Percentiles rank a stretch among this genome's conserved stretches.
Conservation (phyloP, 2,329 filamentous ascomycete species). For the Neonectria ditissima region DNA sequence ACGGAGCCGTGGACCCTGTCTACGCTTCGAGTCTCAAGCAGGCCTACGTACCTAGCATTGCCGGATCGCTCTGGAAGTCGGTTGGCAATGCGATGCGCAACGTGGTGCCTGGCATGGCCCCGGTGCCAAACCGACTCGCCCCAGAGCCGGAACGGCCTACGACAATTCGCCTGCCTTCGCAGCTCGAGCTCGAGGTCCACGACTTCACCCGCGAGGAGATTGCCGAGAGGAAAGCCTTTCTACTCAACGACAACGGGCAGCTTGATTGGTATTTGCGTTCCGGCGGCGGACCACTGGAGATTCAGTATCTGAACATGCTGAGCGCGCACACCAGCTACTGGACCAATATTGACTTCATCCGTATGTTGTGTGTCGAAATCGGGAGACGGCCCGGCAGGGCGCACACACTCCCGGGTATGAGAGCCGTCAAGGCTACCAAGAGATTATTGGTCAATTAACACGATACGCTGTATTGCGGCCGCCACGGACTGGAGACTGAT, state of each 20-base stretch:
- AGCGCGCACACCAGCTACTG: conserved; percentile 96
- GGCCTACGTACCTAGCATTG: conserved; percentile 82
- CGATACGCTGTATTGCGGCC: conserved; percentile 1
- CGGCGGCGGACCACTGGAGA: conserved; percentile 87
- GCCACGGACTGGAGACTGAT: neutral
- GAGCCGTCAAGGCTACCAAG: conserved; percentile 66
- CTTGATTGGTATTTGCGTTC: conserved; percentile 90
- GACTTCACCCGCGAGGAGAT: conserved; percentile 94
- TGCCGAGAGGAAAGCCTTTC: conserved; percentile 86
- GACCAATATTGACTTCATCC: conserved; percentile 87
- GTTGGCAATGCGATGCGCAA: conserved; percentile 72
- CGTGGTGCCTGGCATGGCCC: conserved; percentile 66
- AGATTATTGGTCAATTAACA: conserved; percentile 45
- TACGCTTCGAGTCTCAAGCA: conserved; percentile 83
- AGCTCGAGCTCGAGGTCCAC: conserved; percentile 93
- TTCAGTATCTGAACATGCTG: conserved; percentile 97
- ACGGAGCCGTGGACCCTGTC: conserved; percentile 85
- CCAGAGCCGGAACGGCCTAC: conserved; percentile 51
- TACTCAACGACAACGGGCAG: conserved; percentile 97
- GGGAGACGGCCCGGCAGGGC: conserved; percentile 78
- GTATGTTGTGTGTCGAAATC: conserved; percentile 89
- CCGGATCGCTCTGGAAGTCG: conserved; percentile 72
- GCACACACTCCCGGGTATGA: conserved; percentile 67
- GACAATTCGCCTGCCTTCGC: conserved; percentile 66
- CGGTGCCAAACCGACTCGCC: conserved; percentile 46